Evolutionary conservation across 2,329 filamentous ascomycete genomes (phyloP).

Genomic region (Monilinia polystroma): DNA sequence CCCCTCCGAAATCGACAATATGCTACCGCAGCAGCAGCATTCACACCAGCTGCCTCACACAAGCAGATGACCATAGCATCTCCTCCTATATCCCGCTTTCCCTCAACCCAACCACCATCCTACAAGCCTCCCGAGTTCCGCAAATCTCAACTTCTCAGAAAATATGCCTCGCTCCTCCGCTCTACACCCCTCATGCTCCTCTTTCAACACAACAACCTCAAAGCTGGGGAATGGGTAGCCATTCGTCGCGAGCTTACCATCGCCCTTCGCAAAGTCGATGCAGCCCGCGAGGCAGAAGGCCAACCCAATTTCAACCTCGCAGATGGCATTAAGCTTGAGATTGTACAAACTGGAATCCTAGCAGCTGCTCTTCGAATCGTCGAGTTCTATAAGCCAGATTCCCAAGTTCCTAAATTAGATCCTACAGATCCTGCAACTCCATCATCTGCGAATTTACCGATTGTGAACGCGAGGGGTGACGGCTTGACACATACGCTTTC

Average conservation of each 20-base stretch:
- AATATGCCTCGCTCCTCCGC: slow-evolving; percentile 70
- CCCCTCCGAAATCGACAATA: slow-evolving; percentile 45
- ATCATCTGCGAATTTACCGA: slow-evolving; percentile 29
- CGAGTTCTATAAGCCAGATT: slow-evolving; percentile 69
- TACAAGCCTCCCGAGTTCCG: slow-evolving; percentile 82
- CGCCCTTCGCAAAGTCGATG: slow-evolving; percentile 64
- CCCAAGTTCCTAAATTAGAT: slow-evolving; percentile 35
- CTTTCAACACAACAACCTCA: slow-evolving; percentile 75
- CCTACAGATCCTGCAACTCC: slow-evolving; percentile 31
- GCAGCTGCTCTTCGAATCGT: slow-evolving; percentile 79
- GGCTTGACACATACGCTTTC: slow-evolving; percentile 59
- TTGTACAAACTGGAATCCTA: slow-evolving; percentile 87
- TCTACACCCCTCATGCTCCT: slow-evolving; percentile 69
- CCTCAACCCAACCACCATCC: slow-evolving; percentile 76
- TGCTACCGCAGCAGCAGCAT: slow-evolving; percentile 51
- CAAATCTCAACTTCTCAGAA: slow-evolving; percentile 81
- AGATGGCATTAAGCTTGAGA: slow-evolving; percentile 71
- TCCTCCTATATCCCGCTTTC: slow-evolving; percentile 44
- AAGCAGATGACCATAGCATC: slow-evolving; percentile 48
- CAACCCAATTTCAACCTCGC: slow-evolving; percentile 49
- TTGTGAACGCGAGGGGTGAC: slow-evolving; percentile 30
- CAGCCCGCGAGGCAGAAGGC: slow-evolving; percentile 47
- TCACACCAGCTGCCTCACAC: slow-evolving; percentile 49
- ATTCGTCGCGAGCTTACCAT: slow-evolving; percentile 62
- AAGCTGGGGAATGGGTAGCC: slow-evolving; percentile 63